Percentiles rank a stretch among this genome's conserved stretches.
Conservation (phyloP, 306 rosid species). For the Fagus sylvatica region DNA sequence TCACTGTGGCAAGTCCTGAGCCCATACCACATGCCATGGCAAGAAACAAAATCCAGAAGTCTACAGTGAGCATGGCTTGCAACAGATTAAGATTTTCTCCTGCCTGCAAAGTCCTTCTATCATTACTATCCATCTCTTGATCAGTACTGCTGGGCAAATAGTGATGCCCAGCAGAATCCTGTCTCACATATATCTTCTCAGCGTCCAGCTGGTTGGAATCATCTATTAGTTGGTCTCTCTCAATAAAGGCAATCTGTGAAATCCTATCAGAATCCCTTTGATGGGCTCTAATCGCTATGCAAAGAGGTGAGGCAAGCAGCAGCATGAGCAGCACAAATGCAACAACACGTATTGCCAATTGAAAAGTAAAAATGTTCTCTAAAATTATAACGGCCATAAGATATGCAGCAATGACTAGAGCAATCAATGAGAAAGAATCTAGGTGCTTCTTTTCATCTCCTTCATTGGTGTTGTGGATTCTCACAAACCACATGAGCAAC, state of each 20-base stretch:
- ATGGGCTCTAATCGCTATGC: conserved; percentile 63
- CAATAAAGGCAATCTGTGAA: conserved; percentile 16
- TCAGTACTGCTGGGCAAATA: conserved; percentile 42
- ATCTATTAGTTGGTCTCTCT: conserved; percentile 23
- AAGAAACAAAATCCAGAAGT: conserved; percentile 81
- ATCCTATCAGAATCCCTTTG: conserved; percentile 22
- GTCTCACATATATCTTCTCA: conserved; percentile 1
- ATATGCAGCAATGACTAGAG: conserved; percentile 61
- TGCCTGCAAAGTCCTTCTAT: conserved; percentile 15
- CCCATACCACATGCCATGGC: conserved; percentile 91
- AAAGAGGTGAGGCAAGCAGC: conserved; percentile 60
- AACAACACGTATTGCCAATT: conserved; percentile 40
- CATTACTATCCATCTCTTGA: conserved; percentile 25
- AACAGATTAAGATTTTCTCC: conserved; percentile 54
- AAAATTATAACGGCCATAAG: conserved; percentile 60
- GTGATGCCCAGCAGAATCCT: conserved; percentile 36
- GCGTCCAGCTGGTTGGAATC: background rate
- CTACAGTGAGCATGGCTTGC: conserved; percentile 58
- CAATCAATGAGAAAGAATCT: conserved; percentile 54
- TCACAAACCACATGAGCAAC: conserved; percentile 59
- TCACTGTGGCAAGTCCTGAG: conserved; percentile 77
- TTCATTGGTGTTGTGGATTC: conserved; percentile 48
- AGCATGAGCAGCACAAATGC: conserved; percentile 49
- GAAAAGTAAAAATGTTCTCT: conserved; percentile 42
- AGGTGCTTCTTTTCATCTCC: conserved; percentile 61